Base-by-base conservation (phyloP, 164 flowering plant genomes). In the Magnolia sinica region DNA sequence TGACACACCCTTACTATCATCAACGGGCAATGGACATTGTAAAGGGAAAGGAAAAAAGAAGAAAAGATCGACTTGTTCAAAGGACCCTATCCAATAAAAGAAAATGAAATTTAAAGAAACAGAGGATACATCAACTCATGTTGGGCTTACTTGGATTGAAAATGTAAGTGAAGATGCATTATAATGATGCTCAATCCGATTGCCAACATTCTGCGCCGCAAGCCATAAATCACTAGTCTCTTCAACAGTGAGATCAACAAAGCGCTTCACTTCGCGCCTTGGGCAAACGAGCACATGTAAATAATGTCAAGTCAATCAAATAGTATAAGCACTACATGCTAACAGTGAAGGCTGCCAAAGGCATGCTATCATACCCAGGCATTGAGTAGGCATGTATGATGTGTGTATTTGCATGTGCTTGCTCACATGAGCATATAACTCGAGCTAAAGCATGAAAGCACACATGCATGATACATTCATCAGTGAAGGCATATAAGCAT, bases 231-330 rank as follows among this genome's bases (percentile, higher is more conserved):
- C 98, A 83, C 83, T 77, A 29, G 88, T 87, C 84, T 92, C 97
- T 45, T 91, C 93, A 74, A 82, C 78, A 75, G 91, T 91, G 73
- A 95, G 94, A 80, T 93, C 96, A 80, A 66, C 80, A 80, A 95
- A 90, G 50, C 97, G 98, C 87, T 89, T 89, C 31, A 88, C 95
- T 80, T 86, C 90, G 65, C 98, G 97, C 82, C 81, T 93, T 78
- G 98, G 96, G 86, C 92, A 90, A 73, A 95, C 88, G 74, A 95
- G 98, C 71, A 95, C 98, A 87, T 95, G 96, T 95, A 79, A 37
- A 23, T 68, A 52, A 59, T 55, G 97, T 95, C 78, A 95, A 95
- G 98, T 68, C 74, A 70, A 81, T 71, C 78, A 85, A 83, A 49
- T 65, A 71, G 64, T 58, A 72, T 22, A 64, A 14, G 29, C 70